A percentile compares a stretch with the other conserved stretches of the same genome.
Evolutionary conservation across 78 protist genomes (phyloP).

Genomic region (Pelomyxa schiedti): DNA sequence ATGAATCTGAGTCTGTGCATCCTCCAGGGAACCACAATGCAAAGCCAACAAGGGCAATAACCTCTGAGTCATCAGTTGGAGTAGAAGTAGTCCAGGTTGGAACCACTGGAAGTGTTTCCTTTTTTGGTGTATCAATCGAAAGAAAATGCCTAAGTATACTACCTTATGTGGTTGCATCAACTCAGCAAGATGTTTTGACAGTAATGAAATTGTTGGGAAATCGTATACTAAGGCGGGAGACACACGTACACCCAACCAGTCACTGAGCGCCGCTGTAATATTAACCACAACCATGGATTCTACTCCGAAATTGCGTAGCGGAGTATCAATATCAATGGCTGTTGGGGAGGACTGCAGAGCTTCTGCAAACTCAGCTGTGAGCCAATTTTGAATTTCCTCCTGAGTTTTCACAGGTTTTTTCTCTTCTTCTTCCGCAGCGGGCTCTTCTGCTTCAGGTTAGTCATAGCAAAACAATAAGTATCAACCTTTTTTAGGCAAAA

Average conservation of each 20-base stretch:
- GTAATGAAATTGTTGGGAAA: background rate
- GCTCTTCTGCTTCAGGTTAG: too few relatives aligned
- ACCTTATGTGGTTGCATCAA: background rate
- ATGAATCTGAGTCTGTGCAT: constrained; percentile 6
- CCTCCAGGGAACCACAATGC: constrained; percentile 52
- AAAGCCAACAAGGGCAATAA: constrained; percentile 51
- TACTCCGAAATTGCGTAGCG: background rate
- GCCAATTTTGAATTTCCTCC: background rate
- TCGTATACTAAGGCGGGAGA: background rate
- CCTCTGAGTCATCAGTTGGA: background rate
- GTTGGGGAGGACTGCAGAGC: background rate
- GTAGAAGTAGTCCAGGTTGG: background rate
- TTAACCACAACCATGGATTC: background rate
- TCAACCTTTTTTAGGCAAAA: too few relatives aligned
- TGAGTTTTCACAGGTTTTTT: background rate
- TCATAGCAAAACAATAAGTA: background rate
- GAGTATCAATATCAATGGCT: background rate
- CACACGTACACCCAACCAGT: background rate
- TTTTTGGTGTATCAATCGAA: too few relatives aligned
- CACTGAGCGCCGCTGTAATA: background rate
- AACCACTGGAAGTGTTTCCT: too few relatives aligned
- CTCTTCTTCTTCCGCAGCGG: background rate
- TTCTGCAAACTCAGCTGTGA: background rate
- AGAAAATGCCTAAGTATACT: too few relatives aligned
- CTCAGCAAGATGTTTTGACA: background rate